Evolutionary conservation across 257 asterid species (phyloP).

Genomic region (Cynanchum wilfordii): DNA sequence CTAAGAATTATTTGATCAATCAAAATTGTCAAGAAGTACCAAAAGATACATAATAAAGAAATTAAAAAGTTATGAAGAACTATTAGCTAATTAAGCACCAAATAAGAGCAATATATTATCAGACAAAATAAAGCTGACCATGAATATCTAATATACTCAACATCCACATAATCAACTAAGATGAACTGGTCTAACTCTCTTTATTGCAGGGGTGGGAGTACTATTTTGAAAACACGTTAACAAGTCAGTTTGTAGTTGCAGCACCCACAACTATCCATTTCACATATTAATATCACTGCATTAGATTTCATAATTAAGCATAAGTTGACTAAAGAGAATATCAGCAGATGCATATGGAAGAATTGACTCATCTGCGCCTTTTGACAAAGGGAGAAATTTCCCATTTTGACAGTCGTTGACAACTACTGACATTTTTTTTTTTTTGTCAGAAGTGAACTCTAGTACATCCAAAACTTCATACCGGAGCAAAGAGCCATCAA

Average conservation of each 20-base stretch:
- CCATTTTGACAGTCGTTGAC: conserved; percentile 68
- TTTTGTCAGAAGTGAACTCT: too few relatives aligned
- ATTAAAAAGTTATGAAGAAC: neutral
- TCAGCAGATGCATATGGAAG: conserved; percentile 74
- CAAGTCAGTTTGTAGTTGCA: neutral
- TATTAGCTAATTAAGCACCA: neutral
- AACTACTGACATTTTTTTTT: conserved; percentile 94
- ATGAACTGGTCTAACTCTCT: neutral
- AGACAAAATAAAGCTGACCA: neutral
- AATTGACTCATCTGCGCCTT: conserved; percentile 97
- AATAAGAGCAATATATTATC: neutral
- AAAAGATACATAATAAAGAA: neutral
- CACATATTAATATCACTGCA: conserved; percentile 4
- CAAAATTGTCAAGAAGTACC: neutral
- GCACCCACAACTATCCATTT: conserved; percentile 1
- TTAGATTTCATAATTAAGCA: neutral
- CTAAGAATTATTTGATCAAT: conserved; percentile 39
- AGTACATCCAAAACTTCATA: too few relatives aligned
- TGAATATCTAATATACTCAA: neutral
- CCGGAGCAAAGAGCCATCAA: too few relatives aligned
- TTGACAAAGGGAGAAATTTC: conserved; percentile 62
- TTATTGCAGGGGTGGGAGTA: neutral
- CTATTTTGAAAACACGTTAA: neutral
- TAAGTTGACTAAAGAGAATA: conserved; percentile 29
- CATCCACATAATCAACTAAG: neutral